Percentiles rank a stretch among this genome's conserved stretches.
Conservation (phyloP, 129 eudicot genomes). For the Tagetes erecta region DNA sequence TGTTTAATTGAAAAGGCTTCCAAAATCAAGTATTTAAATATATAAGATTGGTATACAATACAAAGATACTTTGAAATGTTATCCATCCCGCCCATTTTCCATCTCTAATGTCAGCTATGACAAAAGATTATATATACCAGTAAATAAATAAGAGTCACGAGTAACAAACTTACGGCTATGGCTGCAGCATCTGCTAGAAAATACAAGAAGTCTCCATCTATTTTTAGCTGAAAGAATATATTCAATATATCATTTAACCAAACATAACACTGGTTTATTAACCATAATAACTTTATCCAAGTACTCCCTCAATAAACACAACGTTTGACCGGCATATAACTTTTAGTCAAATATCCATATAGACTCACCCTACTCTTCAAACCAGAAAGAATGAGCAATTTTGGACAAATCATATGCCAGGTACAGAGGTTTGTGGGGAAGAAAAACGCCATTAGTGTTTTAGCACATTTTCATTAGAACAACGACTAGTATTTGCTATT, state of each 20-base stretch:
- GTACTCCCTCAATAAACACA: neutral
- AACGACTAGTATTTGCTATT: neutral
- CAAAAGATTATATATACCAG: neutral
- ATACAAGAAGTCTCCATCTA: conserved; percentile 90
- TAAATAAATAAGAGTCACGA: neutral
- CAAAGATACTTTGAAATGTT: too few species aligned
- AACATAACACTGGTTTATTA: neutral
- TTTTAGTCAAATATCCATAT: neutral
- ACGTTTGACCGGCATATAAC: neutral
- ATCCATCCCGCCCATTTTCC: neutral
- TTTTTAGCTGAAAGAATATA: conserved; percentile 52
- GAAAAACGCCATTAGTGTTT: neutral
- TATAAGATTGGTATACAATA: neutral
- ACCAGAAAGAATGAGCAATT: neutral
- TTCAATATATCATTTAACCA: neutral
- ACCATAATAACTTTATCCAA: too few species aligned
- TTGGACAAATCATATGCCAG: neutral
- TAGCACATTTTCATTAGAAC: neutral
- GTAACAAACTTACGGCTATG: conserved; percentile 57
- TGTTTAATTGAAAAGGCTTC: neutral
- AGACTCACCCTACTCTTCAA: neutral
- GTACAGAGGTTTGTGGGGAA: neutral
- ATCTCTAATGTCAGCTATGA: neutral
- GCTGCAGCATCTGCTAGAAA: conserved; percentile 97
- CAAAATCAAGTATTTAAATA: neutral